phyloP scores from a whole-genome alignment of 192 early-diverging fungal genomes.

The Backusella psychrophila region DNA sequence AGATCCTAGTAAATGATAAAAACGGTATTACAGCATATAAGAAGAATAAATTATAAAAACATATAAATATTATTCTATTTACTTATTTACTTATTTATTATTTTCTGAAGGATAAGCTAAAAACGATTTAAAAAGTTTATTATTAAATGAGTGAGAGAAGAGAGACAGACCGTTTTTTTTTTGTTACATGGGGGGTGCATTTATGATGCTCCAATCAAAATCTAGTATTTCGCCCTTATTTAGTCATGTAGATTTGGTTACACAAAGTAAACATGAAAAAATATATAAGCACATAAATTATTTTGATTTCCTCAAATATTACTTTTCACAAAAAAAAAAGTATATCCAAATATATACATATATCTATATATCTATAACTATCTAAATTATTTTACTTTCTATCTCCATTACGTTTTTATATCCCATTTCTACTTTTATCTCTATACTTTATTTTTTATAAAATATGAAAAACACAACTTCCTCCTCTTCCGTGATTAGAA shows the following conservation, averaged over 20 bases:
- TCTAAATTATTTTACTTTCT: background rate
- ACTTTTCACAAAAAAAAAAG: background rate
- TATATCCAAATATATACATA: conserved; percentile 1
- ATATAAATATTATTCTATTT: background rate
- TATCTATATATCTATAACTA: background rate
- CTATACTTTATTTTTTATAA: background rate
- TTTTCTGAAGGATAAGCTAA: background rate
- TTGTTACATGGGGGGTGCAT: conserved; percentile 1
- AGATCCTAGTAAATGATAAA: background rate
- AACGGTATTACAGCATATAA: background rate
- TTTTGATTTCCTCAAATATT: background rate
- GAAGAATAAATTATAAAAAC: background rate
- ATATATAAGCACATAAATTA: background rate
- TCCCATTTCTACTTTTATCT: background rate
- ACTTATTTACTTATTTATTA: background rate
- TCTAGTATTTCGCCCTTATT: background rate
- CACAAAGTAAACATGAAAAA: background rate
- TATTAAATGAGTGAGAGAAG: background rate
- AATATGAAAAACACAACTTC: conserved; percentile 7
- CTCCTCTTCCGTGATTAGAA: background rate
- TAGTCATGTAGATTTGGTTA: background rate
- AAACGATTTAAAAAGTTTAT: background rate
- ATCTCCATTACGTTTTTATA: background rate
- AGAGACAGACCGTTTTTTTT: background rate
- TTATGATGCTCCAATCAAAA: background rate